Conservation (phyloP, 2,329 filamentous ascomycete genomes). For the Sarocladium strictum region DNA sequence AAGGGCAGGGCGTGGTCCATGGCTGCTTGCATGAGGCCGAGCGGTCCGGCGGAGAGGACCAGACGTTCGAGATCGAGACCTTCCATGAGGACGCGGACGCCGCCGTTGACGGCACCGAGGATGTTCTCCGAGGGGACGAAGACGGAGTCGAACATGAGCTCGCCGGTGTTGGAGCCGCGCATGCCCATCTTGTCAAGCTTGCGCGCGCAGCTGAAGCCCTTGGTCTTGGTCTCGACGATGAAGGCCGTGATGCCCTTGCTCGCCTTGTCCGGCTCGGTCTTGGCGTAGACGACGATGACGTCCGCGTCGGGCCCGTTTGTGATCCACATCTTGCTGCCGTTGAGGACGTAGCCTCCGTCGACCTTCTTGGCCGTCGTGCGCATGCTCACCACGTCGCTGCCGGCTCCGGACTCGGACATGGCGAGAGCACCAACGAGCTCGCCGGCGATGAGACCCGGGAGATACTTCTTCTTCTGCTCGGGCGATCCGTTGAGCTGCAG, state of each 20-base stretch:
- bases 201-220: constrained; percentile 78
- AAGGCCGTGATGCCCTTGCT: constrained; percentile 95
- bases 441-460: constrained; percentile 77
- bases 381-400: constrained; percentile 94
- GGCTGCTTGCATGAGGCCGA: constrained; percentile 91
- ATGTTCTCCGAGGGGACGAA: constrained; percentile 82
- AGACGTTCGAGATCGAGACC: constrained; percentile 90
- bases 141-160: constrained; percentile 83
- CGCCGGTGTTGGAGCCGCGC: constrained; percentile 93
- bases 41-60: constrained; percentile 81
- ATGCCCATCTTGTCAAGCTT: constrained; percentile 99
- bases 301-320: constrained; percentile 97
- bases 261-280: constrained; percentile 73
- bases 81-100: constrained; percentile 91
- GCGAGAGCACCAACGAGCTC: constrained; percentile 80
- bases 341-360: constrained; percentile 79
- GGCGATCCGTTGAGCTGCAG: constrained; percentile 79
- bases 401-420: constrained; percentile 90
- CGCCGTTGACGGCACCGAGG: constrained; percentile 72
- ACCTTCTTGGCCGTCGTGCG: constrained; percentile 75
- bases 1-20: constrained; percentile 85
- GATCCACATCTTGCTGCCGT: constrained; percentile 99
- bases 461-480: constrained; percentile 73
- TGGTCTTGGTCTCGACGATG: constrained; percentile 65
- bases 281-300: constrained; percentile 91